Evolutionary conservation across 2,329 filamentous ascomycete genomes (phyloP).

Genomic region (Botrytis paeoniae): DNA sequence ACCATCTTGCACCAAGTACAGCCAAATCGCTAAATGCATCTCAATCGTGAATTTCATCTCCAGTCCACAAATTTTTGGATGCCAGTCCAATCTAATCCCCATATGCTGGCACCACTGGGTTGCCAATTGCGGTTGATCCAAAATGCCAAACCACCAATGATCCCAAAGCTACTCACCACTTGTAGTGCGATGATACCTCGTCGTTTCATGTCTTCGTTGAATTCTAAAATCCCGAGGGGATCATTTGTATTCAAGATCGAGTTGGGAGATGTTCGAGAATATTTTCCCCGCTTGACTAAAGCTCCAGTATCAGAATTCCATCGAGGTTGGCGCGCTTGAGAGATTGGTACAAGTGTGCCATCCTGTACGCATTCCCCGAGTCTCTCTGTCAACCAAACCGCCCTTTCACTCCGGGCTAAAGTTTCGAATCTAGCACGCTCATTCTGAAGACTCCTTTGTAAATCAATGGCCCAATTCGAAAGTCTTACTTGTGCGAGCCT

Average conservation of each 20-base stretch:
- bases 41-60: constrained; percentile 13
- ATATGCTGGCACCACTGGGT: constrained; percentile 9
- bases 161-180: constrained; percentile 68
- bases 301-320: constrained; percentile 23
- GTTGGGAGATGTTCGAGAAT: constrained; percentile 21
- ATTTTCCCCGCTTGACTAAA: constrained; percentile 29
- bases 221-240: constrained; percentile 72
- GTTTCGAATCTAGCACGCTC: constrained; percentile 69
- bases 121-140: constrained; percentile 46
- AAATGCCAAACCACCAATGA: constrained; percentile 69
- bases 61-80: constrained; percentile 25
- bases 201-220: constrained; percentile 63
- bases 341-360: constrained; percentile 56
- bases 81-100: constrained; percentile 31
- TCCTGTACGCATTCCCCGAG: constrained; percentile 66
- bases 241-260: constrained; percentile 51
- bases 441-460: constrained; percentile 71
- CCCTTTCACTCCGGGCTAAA: constrained; percentile 59
- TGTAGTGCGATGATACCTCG: constrained; percentile 68
- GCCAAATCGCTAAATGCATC: constrained; percentile 9
- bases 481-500: constrained; percentile 65
- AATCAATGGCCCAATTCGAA: constrained; percentile 77
- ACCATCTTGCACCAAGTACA: neutral
- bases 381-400: constrained; percentile 65
- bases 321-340: constrained; percentile 32